A percentile compares a stretch with the other conserved stretches of the same genome.
These are phyloP conservation scores for Boletus vinaceobasis DNA, from an alignment of 768 basidiomycete genomes.

Conservation along the genomic window DNA sequence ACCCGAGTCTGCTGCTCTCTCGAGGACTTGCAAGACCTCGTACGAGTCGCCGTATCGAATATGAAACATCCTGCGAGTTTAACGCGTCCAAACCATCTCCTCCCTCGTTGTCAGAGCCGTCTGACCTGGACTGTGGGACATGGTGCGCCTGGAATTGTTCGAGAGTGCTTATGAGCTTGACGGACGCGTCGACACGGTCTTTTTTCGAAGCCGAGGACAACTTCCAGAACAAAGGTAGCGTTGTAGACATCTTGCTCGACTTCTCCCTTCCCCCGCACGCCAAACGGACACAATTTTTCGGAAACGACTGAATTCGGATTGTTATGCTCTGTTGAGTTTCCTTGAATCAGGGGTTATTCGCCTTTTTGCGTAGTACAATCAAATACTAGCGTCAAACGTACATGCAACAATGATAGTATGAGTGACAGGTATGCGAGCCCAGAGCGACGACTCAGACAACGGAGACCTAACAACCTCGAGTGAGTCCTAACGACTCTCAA, in stretches of 20 bases:
- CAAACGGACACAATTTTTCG: constrained; percentile 6
- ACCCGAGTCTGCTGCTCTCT: constrained; percentile 91
- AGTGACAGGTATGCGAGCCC: constrained; percentile 2
- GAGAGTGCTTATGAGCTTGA: constrained; percentile 75
- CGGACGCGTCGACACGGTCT: constrained; percentile 80
- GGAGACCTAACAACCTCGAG: neutral
- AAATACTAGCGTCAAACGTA: neutral
- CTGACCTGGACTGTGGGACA: constrained; percentile 42
- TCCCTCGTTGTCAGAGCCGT: constrained; percentile 41
- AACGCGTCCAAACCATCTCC: constrained; percentile 55
- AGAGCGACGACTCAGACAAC: neutral
- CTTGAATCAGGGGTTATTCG: constrained; percentile 1
- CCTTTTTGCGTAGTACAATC: neutral
- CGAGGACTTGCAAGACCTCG: constrained; percentile 88
- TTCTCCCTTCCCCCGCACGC: neutral
- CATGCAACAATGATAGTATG: constrained; percentile 1
- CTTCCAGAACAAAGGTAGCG: constrained; percentile 92
- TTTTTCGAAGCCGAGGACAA: constrained; percentile 78
- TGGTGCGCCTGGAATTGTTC: constrained; percentile 81
- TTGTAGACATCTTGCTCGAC: constrained; percentile 62
- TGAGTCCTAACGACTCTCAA: constrained; percentile 22
- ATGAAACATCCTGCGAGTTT: constrained; percentile 90
- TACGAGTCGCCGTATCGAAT: constrained; percentile 83
- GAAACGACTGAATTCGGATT: constrained; percentile 9
- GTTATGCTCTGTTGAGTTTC: constrained; percentile 26